Percentiles rank a stretch among this genome's conserved stretches.
phyloP scores from a whole-genome alignment of 1,284 basidiomycete genomes.

The Moniliophthora roreri region DNA sequence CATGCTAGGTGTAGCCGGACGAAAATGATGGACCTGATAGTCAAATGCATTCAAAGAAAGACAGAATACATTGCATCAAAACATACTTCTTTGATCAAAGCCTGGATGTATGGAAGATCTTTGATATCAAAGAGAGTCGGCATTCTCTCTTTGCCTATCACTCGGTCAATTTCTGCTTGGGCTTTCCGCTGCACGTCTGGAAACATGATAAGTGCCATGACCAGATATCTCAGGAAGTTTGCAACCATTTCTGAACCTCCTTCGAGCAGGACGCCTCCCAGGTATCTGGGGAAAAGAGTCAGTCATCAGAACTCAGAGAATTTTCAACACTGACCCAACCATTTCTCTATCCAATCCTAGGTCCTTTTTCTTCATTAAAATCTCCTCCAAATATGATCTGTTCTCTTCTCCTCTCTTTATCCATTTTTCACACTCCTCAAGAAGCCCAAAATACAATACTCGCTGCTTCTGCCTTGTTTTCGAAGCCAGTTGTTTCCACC shows the following conservation, averaged over 20 bases:
- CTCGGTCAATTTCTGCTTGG: conserved; percentile 28
- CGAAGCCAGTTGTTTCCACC: conserved; percentile 23
- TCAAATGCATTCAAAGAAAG: neutral
- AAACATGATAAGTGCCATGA: conserved; percentile 16
- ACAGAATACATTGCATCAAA: neutral
- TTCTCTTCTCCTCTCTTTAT: conserved; percentile 8
- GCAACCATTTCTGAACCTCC: conserved; percentile 19
- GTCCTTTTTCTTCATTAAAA: conserved; percentile 8
- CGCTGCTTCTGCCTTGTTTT: conserved; percentile 21
- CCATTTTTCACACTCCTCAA: conserved; percentile 10
- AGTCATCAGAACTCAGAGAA: too few relatives aligned
- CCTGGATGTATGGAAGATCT: too few relatives aligned
- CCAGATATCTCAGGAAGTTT: conserved; percentile 14
- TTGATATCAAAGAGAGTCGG: conserved; percentile 25
- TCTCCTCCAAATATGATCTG: conserved; percentile 11
- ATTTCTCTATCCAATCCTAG: conserved; percentile 9
- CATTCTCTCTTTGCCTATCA: conserved; percentile 21
- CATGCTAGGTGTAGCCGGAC: too few relatives aligned
- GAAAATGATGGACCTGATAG: too few relatives aligned
- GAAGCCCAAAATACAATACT: conserved; percentile 18
- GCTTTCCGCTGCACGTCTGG: conserved; percentile 26
- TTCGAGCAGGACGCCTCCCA: too few relatives aligned
- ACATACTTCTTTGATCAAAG: conserved; percentile 23
- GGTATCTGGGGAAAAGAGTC: conserved; percentile 14
- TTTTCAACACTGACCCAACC: conserved; percentile 8